A percentile compares a stretch with the other conserved stretches of the same genome.
Conservation (phyloP, 2,329 filamentous ascomycete species). For the Neofusicoccum umdonicola region DNA sequence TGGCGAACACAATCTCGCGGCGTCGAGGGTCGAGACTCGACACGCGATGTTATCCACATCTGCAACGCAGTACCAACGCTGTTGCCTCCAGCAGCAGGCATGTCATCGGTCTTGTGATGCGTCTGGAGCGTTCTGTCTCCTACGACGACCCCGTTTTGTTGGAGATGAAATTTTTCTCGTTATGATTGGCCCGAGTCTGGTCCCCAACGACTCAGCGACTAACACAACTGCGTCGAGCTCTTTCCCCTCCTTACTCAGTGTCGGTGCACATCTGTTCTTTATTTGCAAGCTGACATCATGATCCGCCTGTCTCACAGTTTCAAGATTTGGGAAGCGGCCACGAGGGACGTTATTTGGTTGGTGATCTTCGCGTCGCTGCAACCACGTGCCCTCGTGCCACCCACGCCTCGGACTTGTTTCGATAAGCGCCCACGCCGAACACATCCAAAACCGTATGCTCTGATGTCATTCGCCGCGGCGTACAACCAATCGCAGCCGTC, state of each 20-base stretch:
- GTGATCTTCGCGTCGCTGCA: background rate
- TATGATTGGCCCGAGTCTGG: background rate
- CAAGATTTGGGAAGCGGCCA: background rate
- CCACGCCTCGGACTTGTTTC: background rate
- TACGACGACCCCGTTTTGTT: background rate
- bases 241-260: background rate
- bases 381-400: constrained; percentile 5
- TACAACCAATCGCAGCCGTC: background rate
- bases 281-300: constrained; percentile 4
- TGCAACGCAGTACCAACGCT: background rate
- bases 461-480: constrained; percentile 8
- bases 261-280: background rate
- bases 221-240: background rate
- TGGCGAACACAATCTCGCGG: background rate
- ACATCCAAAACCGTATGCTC: background rate
- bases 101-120: background rate
- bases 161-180: background rate
- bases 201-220: background rate
- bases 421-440: constrained; percentile 9
- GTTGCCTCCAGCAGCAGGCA: background rate
- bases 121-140: background rate
- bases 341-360: background rate
- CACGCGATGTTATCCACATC: background rate
- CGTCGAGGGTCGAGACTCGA: background rate
- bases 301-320: background rate